Evolutionary conservation across 2,329 filamentous ascomycete species (phyloP).

Genomic region (Leptographium galeiforme): DNA sequence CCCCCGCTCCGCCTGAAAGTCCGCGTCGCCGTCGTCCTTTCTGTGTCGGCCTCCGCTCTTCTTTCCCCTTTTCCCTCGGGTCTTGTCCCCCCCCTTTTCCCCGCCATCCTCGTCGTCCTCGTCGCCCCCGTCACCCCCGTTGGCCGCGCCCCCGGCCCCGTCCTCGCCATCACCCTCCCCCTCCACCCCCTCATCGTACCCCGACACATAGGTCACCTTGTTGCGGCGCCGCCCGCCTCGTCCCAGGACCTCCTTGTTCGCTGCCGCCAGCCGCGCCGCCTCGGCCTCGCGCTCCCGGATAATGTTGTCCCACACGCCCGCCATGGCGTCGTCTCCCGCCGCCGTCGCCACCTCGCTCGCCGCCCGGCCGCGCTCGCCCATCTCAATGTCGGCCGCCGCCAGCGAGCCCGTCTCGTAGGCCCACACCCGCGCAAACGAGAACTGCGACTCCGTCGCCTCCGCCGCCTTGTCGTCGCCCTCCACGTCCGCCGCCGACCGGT

Average conservation of each 20-base stretch:
- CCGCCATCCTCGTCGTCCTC: slow-evolving; percentile 10
- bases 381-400: slow-evolving; percentile 50
- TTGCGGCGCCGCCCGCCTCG: slow-evolving; percentile 65
- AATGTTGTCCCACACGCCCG: slow-evolving; percentile 78
- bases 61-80: background rate
- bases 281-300: slow-evolving; percentile 68
- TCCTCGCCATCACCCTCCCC: slow-evolving; percentile 16
- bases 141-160: slow-evolving; percentile 16
- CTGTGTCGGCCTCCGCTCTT: background rate
- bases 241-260: slow-evolving; percentile 62
- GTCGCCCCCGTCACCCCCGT: slow-evolving; percentile 11
- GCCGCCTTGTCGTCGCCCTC: slow-evolving; percentile 47
- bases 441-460: slow-evolving; percentile 57
- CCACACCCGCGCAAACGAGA: slow-evolving; percentile 87
- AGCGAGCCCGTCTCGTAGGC: slow-evolving; percentile 63
- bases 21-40: background rate
- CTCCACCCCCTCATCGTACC: slow-evolving; percentile 8
- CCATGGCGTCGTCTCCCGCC: slow-evolving; percentile 16
- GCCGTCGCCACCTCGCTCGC: slow-evolving; percentile 29
- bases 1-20: background rate
- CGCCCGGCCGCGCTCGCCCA: slow-evolving; percentile 17
- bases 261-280: slow-evolving; percentile 58
- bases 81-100: background rate
- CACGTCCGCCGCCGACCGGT: slow-evolving; percentile 65
- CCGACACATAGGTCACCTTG: slow-evolving; percentile 24